Conservation (phyloP, 768 basidiomycete species). For the Dioszegia aurantiaca region DNA sequence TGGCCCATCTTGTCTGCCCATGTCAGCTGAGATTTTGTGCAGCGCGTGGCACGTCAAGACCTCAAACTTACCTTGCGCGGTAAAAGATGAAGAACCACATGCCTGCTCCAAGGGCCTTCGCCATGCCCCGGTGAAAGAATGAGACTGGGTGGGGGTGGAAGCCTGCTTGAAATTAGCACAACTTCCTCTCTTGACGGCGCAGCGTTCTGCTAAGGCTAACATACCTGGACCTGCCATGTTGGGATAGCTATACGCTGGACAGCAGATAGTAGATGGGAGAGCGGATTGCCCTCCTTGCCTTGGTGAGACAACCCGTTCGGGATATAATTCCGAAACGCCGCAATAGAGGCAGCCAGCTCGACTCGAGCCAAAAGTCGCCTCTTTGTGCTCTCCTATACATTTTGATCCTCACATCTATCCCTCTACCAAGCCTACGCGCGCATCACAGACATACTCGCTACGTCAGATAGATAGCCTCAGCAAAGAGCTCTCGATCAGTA, state of each 20-base stretch:
- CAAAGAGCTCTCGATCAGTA: not conserved
- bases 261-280: too few relatives aligned
- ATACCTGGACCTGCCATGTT: constrained; percentile 19
- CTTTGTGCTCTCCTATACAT: constrained; percentile 4
- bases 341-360: constrained; percentile 10
- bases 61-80: constrained; percentile 73
- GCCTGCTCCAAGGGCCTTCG: constrained; percentile 80
- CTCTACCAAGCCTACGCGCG: not conserved
- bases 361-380: constrained; percentile 14
- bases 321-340: constrained; percentile 20
- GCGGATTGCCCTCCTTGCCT: too few relatives aligned
- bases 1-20: constrained; percentile 67
- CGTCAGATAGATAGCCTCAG: constrained; percentile 1
- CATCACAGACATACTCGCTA: not conserved
- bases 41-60: not conserved
- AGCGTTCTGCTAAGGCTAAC: not conserved
- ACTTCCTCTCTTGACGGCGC: not conserved
- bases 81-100: constrained; percentile 99
- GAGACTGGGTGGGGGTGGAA: constrained; percentile 86
- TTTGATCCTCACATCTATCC: not conserved
- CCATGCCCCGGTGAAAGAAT: constrained; percentile 69
- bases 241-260: not conserved
- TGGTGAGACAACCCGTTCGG: too few relatives aligned
- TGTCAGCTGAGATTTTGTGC: constrained; percentile 16
- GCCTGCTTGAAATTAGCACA: constrained; percentile 53